Evolutionary conservation across 768 basidiomycete species (phyloP), one percentile per base, ranked within the genome.

Genomic region (Trametes elegans): DNA sequence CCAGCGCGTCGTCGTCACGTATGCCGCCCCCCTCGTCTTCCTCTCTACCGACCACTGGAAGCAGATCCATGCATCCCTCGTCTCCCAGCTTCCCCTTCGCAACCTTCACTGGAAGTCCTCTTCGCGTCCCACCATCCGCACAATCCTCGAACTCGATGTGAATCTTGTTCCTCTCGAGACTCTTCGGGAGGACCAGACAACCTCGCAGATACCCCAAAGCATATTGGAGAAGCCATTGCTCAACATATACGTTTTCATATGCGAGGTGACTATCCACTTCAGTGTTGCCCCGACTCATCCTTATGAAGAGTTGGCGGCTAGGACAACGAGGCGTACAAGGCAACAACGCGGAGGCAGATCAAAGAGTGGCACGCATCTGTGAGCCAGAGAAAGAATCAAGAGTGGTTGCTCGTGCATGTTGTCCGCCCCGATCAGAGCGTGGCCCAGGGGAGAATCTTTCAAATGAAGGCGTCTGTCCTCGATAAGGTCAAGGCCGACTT

Each of bases 401-500:
- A 97, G 72, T 97, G 95, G 90, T 74, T 98, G 50, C 88, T 98
- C 57, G 76, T 96, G 7, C 88, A 97, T 61, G 81, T 98, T 43
- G 82, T 92, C 41, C 80, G 84, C 38, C 84, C 88, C 13, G 88
- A 92, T 65, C 71, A 78, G 16, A 81, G 82, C 63, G 72, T 77
- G 10, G 73, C 75, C 13, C 74, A 80, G 36, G 82, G 81, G 13
- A 85, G 83, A 62, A 81, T 90, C 70, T 97, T 90, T 72, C 89
- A 88, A 70, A 81, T 90, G 66, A 94, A 87, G 71, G 82, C 86
- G 49, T 87, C 83, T 18, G 86, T 98, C 9, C 68, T 96, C 49
- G 95, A 96, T 69, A 95, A 93, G 71, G 79, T 99, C 43, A 88
- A 81, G 70, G 82, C 88, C 1, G 97, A 98, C 72, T 97, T 98